These are phyloP conservation scores for Maudiozyma humilis DNA, from an alignment of 1,139 yeast genomes.

Conservation along the genomic window DNA sequence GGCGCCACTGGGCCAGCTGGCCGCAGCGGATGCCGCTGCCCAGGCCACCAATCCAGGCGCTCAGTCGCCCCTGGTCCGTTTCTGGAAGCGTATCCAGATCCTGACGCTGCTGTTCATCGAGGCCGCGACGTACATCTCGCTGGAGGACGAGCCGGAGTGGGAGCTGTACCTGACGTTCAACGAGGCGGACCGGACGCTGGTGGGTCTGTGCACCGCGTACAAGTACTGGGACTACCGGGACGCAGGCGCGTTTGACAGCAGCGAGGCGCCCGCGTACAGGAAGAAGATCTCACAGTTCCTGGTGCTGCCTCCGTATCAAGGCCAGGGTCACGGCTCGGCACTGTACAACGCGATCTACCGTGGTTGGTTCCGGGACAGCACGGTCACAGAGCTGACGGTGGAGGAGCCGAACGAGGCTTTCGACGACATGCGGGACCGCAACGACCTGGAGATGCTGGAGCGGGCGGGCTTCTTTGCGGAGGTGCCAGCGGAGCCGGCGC, in stretches of 20 bases:
- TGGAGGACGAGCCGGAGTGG: conserved; percentile 76
- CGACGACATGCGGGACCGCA: conserved; percentile 81
- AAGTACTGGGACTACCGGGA: conserved; percentile 74
- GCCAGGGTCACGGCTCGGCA: conserved; percentile 58
- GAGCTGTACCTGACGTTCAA: conserved; percentile 38
- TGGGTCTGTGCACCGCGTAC: conserved; percentile 80
- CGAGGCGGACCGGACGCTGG: conserved; percentile 35
- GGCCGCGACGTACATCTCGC: conserved; percentile 86
- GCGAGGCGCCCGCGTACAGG: conserved; percentile 38
- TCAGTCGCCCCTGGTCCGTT: conserved; percentile 19
- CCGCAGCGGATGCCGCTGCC: conserved; percentile 13
- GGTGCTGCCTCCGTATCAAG: conserved; percentile 73
- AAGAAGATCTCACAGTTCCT: conserved; percentile 84
- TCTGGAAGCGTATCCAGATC: conserved; percentile 54
- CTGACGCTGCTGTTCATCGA: conserved; percentile 80
- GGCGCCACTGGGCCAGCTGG: conserved; percentile 22
- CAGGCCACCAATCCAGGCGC: too few relatives aligned
- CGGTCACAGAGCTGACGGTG: conserved; percentile 70
- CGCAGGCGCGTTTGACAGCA: conserved; percentile 44
- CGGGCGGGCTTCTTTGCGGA: conserved; percentile 27
- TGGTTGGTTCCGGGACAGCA: conserved; percentile 45
- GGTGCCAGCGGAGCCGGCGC: conserved; percentile 14
- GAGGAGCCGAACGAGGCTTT: conserved; percentile 94
- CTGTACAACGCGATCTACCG: conserved; percentile 52
- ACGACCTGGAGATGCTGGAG: conserved; percentile 56